Percentiles rank a stretch among this genome's conserved stretches.
These are phyloP conservation scores for Pseudonitzschia delicatissima DNA, from an alignment of 108 stramenopile species.

Conservation along the genomic window DNA sequence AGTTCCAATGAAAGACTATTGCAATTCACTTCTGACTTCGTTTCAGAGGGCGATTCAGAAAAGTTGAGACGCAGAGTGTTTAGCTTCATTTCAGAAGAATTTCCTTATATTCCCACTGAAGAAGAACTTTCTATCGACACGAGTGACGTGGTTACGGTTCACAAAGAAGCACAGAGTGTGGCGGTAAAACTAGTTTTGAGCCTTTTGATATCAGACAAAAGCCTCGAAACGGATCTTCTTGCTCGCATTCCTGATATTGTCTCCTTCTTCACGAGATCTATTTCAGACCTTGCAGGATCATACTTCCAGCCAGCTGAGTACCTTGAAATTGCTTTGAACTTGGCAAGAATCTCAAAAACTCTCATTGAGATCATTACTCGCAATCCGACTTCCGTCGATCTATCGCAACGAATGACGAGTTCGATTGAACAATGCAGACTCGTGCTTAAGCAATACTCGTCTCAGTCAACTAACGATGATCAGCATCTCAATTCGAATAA, in stretches of 20 bases:
- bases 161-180: neutral
- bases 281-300: neutral
- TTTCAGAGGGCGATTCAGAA: constrained; percentile 18
- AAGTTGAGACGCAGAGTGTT: neutral
- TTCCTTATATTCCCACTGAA: neutral
- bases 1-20: neutral
- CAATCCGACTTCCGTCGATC: neutral
- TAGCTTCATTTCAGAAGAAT: neutral
- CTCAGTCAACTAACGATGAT: neutral
- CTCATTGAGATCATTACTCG: constrained; percentile 5
- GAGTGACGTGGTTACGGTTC: too few relatives aligned
- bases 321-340: constrained; percentile 2
- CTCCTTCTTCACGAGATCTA: neutral
- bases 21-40: neutral
- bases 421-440: neutral
- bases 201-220: neutral
- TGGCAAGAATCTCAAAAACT: neutral
- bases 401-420: neutral
- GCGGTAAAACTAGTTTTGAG: constrained; percentile 9
- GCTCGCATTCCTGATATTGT: neutral
- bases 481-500: too few relatives aligned
- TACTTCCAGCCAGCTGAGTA: neutral
- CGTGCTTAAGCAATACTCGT: neutral
- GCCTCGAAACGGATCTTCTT: neutral
- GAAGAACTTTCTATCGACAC: neutral